Base-by-base conservation (phyloP, 1,139 yeast genomes). In the Yamadazyma pseudoaaseri region DNA sequence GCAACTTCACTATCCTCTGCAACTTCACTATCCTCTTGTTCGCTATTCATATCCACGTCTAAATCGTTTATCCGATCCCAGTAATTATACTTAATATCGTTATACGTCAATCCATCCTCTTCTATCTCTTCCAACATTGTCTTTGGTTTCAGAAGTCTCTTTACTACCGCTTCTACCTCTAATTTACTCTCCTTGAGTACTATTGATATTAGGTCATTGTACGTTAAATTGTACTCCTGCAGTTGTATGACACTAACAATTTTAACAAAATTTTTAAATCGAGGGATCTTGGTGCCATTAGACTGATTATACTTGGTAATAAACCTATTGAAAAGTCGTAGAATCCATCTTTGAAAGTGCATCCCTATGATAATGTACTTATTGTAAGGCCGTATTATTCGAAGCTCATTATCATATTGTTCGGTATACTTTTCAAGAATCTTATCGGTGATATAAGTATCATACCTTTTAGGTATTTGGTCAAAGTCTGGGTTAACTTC, bases 251-350 rank as follows among this genome's bases (percentile, higher is more conserved):
- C 39, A 17, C 24, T 29, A 7, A 38, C 7, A 2, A 46, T 16
- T 35, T 56, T 58, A 21, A 51, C 50, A 41, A 58, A 62, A 16
- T 33, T 39, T 13, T 44, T 46, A 30, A 62, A 58, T 6, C 39
- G 37, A 9, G 48, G 47, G 11, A 60, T 51, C 17, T 38, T 42
- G 2, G 47, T 38, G 6, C 39, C 39, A 12, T 52, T 47, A 31
- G 39, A 37, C 32, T 39, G 37, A 39, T 64, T 65, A 41, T 61
- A 67, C 36, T 58, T 54, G 30, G 41, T 43, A 4, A 65, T 45
- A 41, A 66, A 69, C 29, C 58, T 42, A 40, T 67, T 66, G 47
- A 68, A 68, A 37, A 68, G 45, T 33, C 67, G 48, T n/a, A 62
- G 34, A 10, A 56, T 50, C 75, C 75, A 69, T 34, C 36, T 34